Base-by-base conservation (phyloP, 371 early-diverging fungal genomes). In the Batkoa obscura region DNA sequence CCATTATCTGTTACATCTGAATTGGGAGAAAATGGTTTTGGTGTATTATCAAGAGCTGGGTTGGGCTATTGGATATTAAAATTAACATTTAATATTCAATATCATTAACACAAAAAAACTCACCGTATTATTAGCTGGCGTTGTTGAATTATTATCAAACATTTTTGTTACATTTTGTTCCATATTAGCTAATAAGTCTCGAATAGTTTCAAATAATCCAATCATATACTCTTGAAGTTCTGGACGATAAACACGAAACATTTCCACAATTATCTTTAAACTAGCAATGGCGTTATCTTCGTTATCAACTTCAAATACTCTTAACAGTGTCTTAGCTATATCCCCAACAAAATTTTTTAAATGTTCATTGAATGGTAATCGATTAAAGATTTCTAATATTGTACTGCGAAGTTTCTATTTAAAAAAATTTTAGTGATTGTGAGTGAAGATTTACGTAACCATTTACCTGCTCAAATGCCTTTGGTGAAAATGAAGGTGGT, bases 231-330 rank as follows among this genome's bases (percentile, higher is more conserved):
- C 83, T 64, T 92, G 92, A 32, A 94, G 69, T 3, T 78, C 66
- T 54, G 73, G 71, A 56, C 85, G 82, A 64, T 83, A 94, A 32
- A 76, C 76, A 60, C 91, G 80, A 64, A 94, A 90, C 54, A 98
- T 72, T 55, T 98, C 97, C 53, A 88, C 86, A 56, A 97, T 82
- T 38, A 94, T 86, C 64, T 93, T 92, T 23, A 97, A 74, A 60
- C 86, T 80, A 1, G 90, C 74, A 30, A 88, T 83, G 1, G 87
- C 96, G 62, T 94, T 96, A 31, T 96, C 98, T 69, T 98, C 98
- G 60, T 96, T 95, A 62, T 98, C 98, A 10, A 75, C 74, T 59
- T 76, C 72, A 35, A 98, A 72, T 2, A 92, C 72, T 31, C 78
- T 64, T 73, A 96, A 77, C 49, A 94, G 64, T 5, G 83, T 69